Evolutionary conservation across 2,329 filamentous ascomycete genomes (phyloP).

Genomic region (Aspergillus japonicus): DNA sequence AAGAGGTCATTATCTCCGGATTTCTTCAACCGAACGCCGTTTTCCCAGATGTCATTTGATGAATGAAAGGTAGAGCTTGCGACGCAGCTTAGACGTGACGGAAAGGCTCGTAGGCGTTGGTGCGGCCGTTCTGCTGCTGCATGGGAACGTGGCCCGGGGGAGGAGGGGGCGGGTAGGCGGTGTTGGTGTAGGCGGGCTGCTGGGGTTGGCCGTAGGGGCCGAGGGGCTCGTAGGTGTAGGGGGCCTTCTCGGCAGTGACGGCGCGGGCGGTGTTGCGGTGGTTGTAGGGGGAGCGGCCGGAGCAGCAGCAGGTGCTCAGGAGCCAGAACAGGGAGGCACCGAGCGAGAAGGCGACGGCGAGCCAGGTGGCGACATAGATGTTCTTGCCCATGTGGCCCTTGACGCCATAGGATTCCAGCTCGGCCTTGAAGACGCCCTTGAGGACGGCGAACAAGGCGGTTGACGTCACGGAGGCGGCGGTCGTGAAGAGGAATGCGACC

Average conservation of each 20-base stretch:
- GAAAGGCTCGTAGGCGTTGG: slow-evolving; percentile 39
- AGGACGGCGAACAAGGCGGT: slow-evolving; percentile 73
- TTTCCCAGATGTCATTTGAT: neutral
- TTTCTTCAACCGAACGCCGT: neutral
- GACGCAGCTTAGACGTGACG: slow-evolving; percentile 32
- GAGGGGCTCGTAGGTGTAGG: slow-evolving; percentile 61
- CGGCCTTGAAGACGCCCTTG: slow-evolving; percentile 64
- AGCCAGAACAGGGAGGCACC: slow-evolving; percentile 85
- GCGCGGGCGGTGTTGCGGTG: slow-evolving; percentile 43
- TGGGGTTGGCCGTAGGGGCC: slow-evolving; percentile 26
- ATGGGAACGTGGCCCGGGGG: slow-evolving; percentile 16
- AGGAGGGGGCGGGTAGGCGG: slow-evolving; percentile 31
- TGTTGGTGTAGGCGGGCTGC: slow-evolving; percentile 22
- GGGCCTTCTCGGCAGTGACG: slow-evolving; percentile 58
- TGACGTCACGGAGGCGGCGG: slow-evolving; percentile 68
- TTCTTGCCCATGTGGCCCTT: slow-evolving; percentile 63
- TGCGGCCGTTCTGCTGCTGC: slow-evolving; percentile 28
- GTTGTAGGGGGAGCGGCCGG: slow-evolving; percentile 57
- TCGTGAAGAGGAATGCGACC: slow-evolving; percentile 56
- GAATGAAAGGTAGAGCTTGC: neutral
- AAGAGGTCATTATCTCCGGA: neutral
- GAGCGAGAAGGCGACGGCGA: slow-evolving; percentile 74
- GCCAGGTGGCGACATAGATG: slow-evolving; percentile 74
- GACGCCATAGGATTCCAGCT: slow-evolving; percentile 71
- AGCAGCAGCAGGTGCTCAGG: slow-evolving; percentile 88